A percentile compares a stretch with the other conserved stretches of the same genome.
Conservation (phyloP, 768 basidiomycete genomes). For the Hypholoma sublateritium region DNA sequence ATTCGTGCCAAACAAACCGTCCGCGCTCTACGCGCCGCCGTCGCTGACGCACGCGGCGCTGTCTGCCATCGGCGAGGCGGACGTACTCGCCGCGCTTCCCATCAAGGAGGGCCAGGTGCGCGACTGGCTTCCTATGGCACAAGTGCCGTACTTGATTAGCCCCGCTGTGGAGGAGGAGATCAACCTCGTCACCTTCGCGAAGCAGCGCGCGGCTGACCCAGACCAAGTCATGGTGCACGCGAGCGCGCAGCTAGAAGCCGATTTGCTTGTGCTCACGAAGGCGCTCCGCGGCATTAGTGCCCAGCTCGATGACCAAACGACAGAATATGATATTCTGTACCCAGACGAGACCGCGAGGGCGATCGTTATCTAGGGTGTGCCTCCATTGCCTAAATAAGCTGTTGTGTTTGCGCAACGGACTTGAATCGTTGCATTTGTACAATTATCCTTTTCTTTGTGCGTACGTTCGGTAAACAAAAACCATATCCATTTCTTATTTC, state of each 20-base stretch:
- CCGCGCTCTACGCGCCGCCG: conserved; percentile 23
- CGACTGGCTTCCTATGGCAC: conserved; percentile 29
- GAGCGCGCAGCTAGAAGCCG: conserved; percentile 22
- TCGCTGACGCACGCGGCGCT: conserved; percentile 21
- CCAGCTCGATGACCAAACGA: conserved; percentile 28
- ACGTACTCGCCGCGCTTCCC: conserved; percentile 25
- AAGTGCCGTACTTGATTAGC: conserved; percentile 29
- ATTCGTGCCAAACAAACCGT: conserved; percentile 31
- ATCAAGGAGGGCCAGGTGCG: conserved; percentile 15
- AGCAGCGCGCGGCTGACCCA: conserved; percentile 3
- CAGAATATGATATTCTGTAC: conserved; percentile 27
- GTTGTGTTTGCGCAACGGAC: no score
- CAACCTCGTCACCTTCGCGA: conserved; percentile 26
- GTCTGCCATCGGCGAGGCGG: conserved; percentile 15
- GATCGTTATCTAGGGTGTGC: conserved; percentile 28
- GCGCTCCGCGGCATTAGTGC: conserved; percentile 15
- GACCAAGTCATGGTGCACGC: conserved; percentile 15
- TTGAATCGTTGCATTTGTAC: no score
- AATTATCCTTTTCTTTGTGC: no score
- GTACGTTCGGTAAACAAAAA: no score
- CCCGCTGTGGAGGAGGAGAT: conserved; percentile 22
- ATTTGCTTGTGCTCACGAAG: conserved; percentile 17
- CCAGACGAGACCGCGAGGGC: conserved; percentile 24
- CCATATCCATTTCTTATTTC: no score
- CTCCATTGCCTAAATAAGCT: no score